Percentiles rank a stretch among this genome's conserved stretches.
These are phyloP conservation scores for Trichomonas tenax DNA, from an alignment of 208 protist species.

Conservation along the genomic window DNA sequence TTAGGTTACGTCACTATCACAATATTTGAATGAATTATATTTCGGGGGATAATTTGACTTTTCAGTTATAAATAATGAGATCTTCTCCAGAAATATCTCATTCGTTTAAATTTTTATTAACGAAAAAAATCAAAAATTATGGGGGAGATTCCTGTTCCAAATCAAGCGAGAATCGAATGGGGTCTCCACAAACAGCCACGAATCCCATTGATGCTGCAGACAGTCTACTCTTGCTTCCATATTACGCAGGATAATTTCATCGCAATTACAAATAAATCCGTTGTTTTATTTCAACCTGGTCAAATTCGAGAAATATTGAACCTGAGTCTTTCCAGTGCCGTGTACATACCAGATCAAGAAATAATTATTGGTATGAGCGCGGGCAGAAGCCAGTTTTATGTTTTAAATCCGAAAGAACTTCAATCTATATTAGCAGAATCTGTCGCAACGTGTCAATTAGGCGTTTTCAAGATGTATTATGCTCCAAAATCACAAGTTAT, in stretches of 20 bases:
- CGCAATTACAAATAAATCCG: background rate
- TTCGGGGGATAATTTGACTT: too few species aligned
- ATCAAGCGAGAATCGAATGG: background rate
- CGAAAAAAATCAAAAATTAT: background rate
- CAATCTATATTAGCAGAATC: background rate
- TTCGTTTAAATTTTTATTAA: too few species aligned
- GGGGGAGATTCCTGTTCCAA: background rate
- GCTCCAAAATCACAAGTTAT: background rate
- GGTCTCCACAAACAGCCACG: background rate
- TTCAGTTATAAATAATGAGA: too few species aligned
- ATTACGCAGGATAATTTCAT: background rate
- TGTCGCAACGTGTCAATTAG: background rate
- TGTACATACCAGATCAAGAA: background rate
- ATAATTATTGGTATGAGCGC: background rate
- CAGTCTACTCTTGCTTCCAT: background rate
- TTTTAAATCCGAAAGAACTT: background rate
- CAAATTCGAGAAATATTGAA: background rate
- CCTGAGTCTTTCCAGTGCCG: background rate
- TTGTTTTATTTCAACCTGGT: background rate
- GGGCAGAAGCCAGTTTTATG: background rate
- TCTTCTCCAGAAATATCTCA: too few species aligned
- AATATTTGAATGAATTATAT: too few species aligned
- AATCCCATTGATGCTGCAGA: background rate
- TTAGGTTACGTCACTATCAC: too few species aligned
- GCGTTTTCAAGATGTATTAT: background rate